Conservation (phyloP, 2,329 filamentous ascomycete species). For the Penicillium sclerotiorum region DNA sequence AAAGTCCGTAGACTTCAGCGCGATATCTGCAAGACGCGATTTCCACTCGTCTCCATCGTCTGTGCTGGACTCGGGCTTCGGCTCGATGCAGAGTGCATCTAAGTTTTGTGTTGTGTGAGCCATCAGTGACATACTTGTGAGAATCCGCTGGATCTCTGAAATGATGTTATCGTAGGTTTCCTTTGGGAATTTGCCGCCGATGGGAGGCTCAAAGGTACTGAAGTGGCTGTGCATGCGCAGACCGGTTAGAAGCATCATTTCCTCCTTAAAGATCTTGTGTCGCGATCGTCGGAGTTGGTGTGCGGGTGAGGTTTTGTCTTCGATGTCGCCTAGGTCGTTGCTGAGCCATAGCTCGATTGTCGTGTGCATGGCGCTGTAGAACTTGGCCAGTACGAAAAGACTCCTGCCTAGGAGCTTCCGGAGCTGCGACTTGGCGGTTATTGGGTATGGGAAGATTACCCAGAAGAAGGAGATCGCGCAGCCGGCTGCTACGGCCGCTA, state of each 20-base stretch:
- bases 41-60: constrained; percentile 56
- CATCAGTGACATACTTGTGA: constrained; percentile 68
- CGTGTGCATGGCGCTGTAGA: constrained; percentile 70
- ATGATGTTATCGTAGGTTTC: constrained; percentile 66
- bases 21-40: constrained; percentile 57
- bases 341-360: constrained; percentile 64
- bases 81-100: constrained; percentile 21
- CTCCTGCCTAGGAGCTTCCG: constrained; percentile 67
- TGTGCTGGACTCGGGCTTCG: constrained; percentile 8
- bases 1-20: constrained; percentile 57
- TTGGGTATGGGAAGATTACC: constrained; percentile 73
- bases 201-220: constrained; percentile 67
- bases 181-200: constrained; percentile 72
- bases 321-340: constrained; percentile 51
- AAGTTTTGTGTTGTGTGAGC: constrained; percentile 63
- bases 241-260: constrained; percentile 63
- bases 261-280: constrained; percentile 65
- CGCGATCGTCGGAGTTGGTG: constrained; percentile 55
- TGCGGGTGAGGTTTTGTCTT: constrained; percentile 22
- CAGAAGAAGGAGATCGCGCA: constrained; percentile 72
- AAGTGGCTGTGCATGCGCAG: constrained; percentile 65
- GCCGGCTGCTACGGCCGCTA: constrained; percentile 68
- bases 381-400: constrained; percentile 72
- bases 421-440: constrained; percentile 69
- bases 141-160: constrained; percentile 50